Percentiles rank a stretch among this genome's conserved stretches.
Conservation (phyloP, 225 moss, liverwort and hornwort genomes). For the Physcomitrellopsis africana region DNA sequence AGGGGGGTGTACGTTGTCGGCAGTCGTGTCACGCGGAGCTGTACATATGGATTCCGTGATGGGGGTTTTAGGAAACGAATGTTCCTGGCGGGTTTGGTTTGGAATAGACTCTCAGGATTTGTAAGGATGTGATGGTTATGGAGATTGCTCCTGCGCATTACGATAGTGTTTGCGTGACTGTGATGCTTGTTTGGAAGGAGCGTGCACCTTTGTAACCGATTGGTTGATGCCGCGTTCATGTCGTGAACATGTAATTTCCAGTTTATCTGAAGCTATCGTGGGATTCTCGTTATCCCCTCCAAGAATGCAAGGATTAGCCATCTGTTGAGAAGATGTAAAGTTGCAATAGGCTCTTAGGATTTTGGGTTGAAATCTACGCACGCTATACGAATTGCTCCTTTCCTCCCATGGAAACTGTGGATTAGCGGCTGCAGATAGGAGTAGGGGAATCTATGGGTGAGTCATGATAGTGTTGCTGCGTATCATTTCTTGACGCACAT, state of each 20-base stretch:
- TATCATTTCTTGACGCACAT: too few species aligned
- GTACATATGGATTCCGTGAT: slow-evolving; percentile 21
- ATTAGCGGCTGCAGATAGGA: neutral
- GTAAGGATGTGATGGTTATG: neutral
- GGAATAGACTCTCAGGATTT: neutral
- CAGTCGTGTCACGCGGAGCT: slow-evolving; percentile 41
- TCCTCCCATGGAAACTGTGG: neutral
- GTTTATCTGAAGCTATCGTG: neutral
- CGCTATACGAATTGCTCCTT: neutral
- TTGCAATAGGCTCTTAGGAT: neutral
- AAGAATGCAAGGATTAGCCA: neutral
- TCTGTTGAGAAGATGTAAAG: neutral
- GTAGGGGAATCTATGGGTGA: neutral
- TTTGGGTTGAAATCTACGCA: neutral
- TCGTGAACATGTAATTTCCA: neutral
- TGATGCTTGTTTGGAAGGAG: neutral
- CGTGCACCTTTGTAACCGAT: neutral
- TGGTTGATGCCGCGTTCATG: neutral
- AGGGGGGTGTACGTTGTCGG: slow-evolving; percentile 23
- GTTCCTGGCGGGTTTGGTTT: neutral
- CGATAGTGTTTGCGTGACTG: neutral
- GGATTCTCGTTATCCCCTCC: neutral
- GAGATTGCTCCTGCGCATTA: neutral
- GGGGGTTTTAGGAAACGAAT: slow-evolving; percentile 6
- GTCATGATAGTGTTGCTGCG: too few species aligned